phyloP scores from a whole-genome alignment of 441 rosid genomes.

The Syzygium malaccense region DNA sequence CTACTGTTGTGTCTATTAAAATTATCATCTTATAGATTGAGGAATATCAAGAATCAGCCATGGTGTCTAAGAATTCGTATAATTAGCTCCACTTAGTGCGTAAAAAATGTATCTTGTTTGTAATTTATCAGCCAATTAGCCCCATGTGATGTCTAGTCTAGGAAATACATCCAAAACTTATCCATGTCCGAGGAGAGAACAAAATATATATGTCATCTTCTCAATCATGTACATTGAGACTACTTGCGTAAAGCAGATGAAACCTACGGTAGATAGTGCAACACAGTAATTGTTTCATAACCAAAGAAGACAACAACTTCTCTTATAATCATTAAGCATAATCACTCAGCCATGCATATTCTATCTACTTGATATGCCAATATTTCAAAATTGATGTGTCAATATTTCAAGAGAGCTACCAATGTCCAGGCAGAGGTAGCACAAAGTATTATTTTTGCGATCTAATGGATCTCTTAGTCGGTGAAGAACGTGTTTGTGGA shows the following conservation, averaged over 20 bases:
- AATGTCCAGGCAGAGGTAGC: background rate
- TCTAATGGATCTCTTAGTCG: background rate
- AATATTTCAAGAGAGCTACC: background rate
- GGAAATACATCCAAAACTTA: background rate
- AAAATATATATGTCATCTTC: background rate
- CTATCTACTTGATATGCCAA: background rate
- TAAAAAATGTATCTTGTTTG: background rate
- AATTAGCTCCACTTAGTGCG: background rate
- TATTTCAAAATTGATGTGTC: background rate
- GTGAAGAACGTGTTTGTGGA: background rate
- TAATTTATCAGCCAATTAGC: background rate
- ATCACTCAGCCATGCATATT: background rate
- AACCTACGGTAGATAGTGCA: background rate
- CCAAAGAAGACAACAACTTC: background rate
- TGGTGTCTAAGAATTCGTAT: background rate
- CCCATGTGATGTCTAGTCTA: background rate
- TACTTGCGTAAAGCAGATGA: background rate
- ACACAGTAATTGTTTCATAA: background rate
- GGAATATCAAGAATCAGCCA: background rate
- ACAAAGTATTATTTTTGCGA: background rate
- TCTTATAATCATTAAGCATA: background rate
- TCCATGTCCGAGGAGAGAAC: background rate
- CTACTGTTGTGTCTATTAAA: background rate
- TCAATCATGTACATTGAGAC: background rate
- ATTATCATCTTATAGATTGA: background rate